Conservation (phyloP, 192 early-diverging fungal genomes). For the Backusella liffmaniae region DNA sequence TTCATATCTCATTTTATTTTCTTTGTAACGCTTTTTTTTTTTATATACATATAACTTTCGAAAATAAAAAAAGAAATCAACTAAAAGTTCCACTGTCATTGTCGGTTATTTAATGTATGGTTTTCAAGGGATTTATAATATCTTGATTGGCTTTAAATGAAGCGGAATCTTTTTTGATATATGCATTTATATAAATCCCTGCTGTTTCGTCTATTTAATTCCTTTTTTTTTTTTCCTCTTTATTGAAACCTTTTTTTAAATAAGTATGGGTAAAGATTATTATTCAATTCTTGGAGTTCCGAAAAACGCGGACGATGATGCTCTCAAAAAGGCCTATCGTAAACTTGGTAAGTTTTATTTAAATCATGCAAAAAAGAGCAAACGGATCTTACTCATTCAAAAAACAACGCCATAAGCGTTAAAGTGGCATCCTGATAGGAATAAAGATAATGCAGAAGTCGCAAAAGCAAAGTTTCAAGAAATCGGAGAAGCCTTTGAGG, state of each 20-base stretch:
- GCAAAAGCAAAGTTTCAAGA: constrained; percentile 95
- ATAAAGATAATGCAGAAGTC: constrained; percentile 56
- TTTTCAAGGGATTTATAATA: no score
- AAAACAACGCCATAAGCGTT: constrained; percentile 13
- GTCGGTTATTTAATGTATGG: no score
- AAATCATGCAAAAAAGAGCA: no score
- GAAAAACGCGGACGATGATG: constrained; percentile 73
- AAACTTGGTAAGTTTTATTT: constrained; percentile 43
- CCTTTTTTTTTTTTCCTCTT: no score
- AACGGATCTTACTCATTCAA: no score
- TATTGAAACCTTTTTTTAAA: neutral
- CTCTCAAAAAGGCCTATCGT: constrained; percentile 77
- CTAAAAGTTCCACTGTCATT: no score
- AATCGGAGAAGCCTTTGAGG: constrained; percentile 96
- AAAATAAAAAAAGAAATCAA: no score
- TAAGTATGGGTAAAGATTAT: constrained; percentile 86
- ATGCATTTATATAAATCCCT: no score
- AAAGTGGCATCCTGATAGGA: constrained; percentile 83
- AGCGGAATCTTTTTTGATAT: no score
- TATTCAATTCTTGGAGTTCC: constrained; percentile 87
- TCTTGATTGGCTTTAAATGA: no score
- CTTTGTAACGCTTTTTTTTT: neutral
- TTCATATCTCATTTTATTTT: neutral
- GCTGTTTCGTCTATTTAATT: no score
- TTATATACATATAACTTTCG: neutral